These are phyloP conservation scores for Clarireedia homoeocarpa DNA, from an alignment of 2,329 filamentous ascomycete species.

Conservation along the genomic window DNA sequence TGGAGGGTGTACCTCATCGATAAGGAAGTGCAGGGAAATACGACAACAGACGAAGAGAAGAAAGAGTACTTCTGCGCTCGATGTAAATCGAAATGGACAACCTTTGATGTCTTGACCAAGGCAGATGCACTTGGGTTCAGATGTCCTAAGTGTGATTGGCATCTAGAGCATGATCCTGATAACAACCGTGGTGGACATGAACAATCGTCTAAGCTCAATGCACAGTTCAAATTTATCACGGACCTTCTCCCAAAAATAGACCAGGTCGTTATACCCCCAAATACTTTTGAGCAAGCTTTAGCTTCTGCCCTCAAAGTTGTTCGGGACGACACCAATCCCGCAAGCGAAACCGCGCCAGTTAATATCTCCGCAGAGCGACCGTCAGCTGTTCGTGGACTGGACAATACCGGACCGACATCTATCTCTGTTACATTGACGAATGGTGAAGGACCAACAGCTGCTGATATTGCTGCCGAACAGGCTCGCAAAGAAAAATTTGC, in stretches of 20 bases:
- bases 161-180: conserved; percentile 58
- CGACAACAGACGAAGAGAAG: conserved; percentile 72
- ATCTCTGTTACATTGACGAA: conserved; percentile 64
- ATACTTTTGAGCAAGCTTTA: conserved; percentile 64
- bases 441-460: conserved; percentile 56
- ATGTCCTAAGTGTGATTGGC: conserved; percentile 68
- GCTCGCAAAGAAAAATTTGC: conserved; percentile 58
- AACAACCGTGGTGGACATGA: conserved; percentile 64
- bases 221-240: conserved; percentile 72
- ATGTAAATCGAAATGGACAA: conserved; percentile 81
- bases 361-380: conserved; percentile 47
- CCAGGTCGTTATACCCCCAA: conserved; percentile 63
- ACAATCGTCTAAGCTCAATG: conserved; percentile 66
- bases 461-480: conserved; percentile 56
- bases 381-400: conserved; percentile 61
- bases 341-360: conserved; percentile 50
- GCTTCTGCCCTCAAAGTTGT: conserved; percentile 54
- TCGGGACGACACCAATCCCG: conserved; percentile 60
- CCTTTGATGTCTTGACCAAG: conserved; percentile 79
- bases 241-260: conserved; percentile 72
- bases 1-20: conserved; percentile 85
- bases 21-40: conserved; percentile 78
- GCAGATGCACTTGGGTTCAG: conserved; percentile 61
- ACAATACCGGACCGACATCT: conserved; percentile 58
- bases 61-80: conserved; percentile 84